These are phyloP conservation scores for Talaromyces sp. DNA, from an alignment of 2,329 filamentous ascomycete genomes.

Conservation along the genomic window DNA sequence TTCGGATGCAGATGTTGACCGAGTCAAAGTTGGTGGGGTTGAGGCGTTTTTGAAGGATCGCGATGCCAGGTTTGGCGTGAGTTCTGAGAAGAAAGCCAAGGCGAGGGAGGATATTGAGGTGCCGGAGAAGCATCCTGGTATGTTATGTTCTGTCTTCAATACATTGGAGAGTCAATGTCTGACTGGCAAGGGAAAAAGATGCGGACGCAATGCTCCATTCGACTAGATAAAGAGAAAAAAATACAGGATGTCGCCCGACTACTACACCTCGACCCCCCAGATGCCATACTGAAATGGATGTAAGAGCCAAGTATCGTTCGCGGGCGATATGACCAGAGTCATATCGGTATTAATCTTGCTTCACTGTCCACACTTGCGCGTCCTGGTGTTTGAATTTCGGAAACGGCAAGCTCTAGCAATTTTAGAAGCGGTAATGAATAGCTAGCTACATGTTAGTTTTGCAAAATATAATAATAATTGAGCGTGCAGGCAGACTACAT, in stretches of 20 bases:
- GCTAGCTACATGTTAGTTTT: not conserved
- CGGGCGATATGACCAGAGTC: slow-evolving; percentile 24
- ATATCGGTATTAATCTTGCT: slow-evolving; percentile 45
- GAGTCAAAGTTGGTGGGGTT: slow-evolving; percentile 17
- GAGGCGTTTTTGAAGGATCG: slow-evolving; percentile 41
- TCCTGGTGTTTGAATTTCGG: slow-evolving; percentile 42
- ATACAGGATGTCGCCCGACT: slow-evolving; percentile 39
- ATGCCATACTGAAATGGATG: slow-evolving; percentile 42
- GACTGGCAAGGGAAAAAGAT: too few relatives aligned
- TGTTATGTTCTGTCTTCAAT: too few relatives aligned
- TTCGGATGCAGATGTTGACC: slow-evolving; percentile 20
- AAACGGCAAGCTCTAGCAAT: slow-evolving; percentile 54
- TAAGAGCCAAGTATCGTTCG: slow-evolving; percentile 34
- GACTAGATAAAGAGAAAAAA: not conserved
- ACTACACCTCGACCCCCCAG: slow-evolving; percentile 35
- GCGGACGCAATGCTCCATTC: slow-evolving; percentile 9
- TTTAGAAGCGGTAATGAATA: slow-evolving; percentile 34
- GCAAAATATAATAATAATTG: not conserved
- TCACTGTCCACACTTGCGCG: slow-evolving; percentile 54
- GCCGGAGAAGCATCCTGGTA: slow-evolving; percentile 29
- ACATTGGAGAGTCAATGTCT: too few relatives aligned
- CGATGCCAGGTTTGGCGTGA: slow-evolving; percentile 50
- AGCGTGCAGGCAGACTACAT: not conserved
- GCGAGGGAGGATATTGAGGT: slow-evolving; percentile 46
- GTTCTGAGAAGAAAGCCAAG: slow-evolving; percentile 49